Evolutionary conservation across 805 yeast genomes (phyloP), one percentile per base, ranked within the genome.

Genomic region (Ogataea pilisensis): DNA sequence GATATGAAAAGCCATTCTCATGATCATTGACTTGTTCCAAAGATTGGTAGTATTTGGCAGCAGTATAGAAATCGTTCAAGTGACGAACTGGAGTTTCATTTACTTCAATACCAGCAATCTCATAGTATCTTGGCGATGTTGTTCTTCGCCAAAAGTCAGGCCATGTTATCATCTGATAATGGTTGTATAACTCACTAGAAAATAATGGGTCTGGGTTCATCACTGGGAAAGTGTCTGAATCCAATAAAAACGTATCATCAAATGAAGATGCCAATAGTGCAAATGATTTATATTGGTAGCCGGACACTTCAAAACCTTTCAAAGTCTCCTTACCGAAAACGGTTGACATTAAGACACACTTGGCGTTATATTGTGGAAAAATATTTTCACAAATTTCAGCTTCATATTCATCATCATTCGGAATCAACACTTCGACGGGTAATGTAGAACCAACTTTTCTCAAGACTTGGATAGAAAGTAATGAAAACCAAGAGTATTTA

Each of bases 91-190:
- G 49, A 14, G 34, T 37, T 27, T 57, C 53, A 14, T 70, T 66
- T 1, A 78, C 65, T 37, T 64, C 50, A 12, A 78, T 65, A 2
- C 78, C 85, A 0, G 86, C 86, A 48, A 87, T 78, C 24, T 76
- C 74, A 60, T 83, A 87, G 53, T 74, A 82, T 29, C 65, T 64
- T 5, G 95, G 95, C 1, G 85, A 76, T 1, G 90, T 85, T 6
- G 90, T 79, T 49, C 95, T 72, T 60, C 82, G 76, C 95, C 95
- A 87, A 60, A 80, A 87, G 61, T 87, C 96, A 2, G 95, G 95
- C 91, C 95, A 87, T 20, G 79, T 59, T 20, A 80, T 63, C 58
- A 77, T 62, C 43, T 81, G 77, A 43, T 68, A 63, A 11, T 69
- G 58, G 14, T 54, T 46, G 61, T 75, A 86, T 1, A 86, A 80